Percentiles rank a stretch among this genome's conserved stretches.
These are phyloP conservation scores for Elsinoe batatas DNA, from an alignment of 2,329 filamentous ascomycete species.

Conservation along the genomic window DNA sequence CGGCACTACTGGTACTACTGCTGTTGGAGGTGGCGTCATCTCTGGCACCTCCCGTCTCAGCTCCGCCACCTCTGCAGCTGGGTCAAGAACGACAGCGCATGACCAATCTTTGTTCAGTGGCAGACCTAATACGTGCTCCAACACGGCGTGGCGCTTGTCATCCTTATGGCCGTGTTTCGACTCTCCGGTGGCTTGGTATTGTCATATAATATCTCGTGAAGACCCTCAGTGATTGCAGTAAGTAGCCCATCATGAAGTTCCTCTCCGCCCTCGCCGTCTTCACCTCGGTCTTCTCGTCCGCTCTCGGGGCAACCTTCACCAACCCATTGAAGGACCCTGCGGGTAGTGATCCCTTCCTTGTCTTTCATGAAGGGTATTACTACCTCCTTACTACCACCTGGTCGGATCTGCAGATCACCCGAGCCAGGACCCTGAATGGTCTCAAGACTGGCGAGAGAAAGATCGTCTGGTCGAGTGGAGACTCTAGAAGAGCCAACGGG, in stretches of 20 bases:
- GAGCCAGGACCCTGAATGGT: slow-evolving; percentile 45
- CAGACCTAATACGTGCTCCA: neutral
- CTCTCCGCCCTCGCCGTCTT: slow-evolving; percentile 10
- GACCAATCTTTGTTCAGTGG: neutral
- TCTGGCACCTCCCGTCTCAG: neutral
- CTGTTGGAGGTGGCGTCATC: neutral
- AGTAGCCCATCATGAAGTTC: slow-evolving; percentile 15
- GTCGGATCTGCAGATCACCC: slow-evolving; percentile 46
- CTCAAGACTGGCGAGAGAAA: slow-evolving; percentile 46
- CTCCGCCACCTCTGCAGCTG: neutral
- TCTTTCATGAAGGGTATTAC: slow-evolving; percentile 45
- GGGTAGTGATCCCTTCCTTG: slow-evolving; percentile 46
- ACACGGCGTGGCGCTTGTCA: neutral
- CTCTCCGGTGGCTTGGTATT: slow-evolving; percentile 1
- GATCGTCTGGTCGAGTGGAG: slow-evolving; percentile 40
- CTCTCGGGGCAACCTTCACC: slow-evolving; percentile 34
- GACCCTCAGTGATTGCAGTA: slow-evolving; percentile 22
- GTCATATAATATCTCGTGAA: neutral
- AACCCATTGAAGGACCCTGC: slow-evolving; percentile 44
- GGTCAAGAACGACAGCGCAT: neutral
- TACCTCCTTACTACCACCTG: slow-evolving; percentile 49
- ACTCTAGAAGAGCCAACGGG: slow-evolving; percentile 44
- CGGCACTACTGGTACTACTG: slow-evolving; percentile 2
- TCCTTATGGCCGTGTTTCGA: neutral
- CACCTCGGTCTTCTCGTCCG: slow-evolving; percentile 14